These are phyloP conservation scores for Candida pseudofarinosa DNA, from an alignment of 805 yeast genomes.

Conservation along the genomic window DNA sequence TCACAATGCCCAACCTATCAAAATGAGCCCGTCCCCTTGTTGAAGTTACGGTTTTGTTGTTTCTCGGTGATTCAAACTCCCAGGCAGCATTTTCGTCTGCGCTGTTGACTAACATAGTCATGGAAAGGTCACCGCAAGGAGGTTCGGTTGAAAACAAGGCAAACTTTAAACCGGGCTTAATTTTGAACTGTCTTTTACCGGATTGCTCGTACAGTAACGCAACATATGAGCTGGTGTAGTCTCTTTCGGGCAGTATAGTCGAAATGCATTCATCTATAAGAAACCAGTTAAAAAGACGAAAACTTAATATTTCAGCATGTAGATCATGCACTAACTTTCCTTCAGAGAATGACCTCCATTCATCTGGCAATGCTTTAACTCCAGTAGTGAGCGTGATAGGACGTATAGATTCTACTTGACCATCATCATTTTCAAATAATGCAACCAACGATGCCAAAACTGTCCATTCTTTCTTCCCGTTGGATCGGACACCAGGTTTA, in stretches of 20 bases:
- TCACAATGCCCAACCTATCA: slow-evolving; percentile 54
- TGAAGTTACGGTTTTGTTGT: slow-evolving; percentile 10
- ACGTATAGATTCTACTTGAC: slow-evolving; percentile 16
- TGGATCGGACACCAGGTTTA: slow-evolving; percentile 58
- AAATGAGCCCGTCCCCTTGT: slow-evolving; percentile 64
- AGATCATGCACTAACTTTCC: slow-evolving; percentile 79
- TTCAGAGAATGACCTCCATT: slow-evolving; percentile 32
- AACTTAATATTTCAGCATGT: slow-evolving; percentile 82
- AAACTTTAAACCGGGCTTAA: slow-evolving; percentile 39
- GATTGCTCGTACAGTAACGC: slow-evolving; percentile 8
- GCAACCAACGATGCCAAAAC: slow-evolving; percentile 73
- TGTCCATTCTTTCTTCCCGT: slow-evolving; percentile 77
- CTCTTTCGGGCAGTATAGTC: slow-evolving; percentile 9
- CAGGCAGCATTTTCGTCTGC: slow-evolving; percentile 17
- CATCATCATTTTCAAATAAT: slow-evolving; percentile 2
- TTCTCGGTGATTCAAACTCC: slow-evolving; percentile 4
- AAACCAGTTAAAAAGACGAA: slow-evolving; percentile 65
- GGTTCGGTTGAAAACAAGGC: slow-evolving; percentile 67
- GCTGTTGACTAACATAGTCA: slow-evolving; percentile 33
- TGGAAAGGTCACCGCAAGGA: slow-evolving; percentile 91
- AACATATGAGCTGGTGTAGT: slow-evolving; percentile 10
- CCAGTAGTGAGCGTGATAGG: slow-evolving; percentile 70
- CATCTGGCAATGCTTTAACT: slow-evolving; percentile 70
- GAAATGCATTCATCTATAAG: slow-evolving; percentile 46
- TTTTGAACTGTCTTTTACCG: slow-evolving; percentile 14